Evolutionary conservation across 2,329 filamentous ascomycete species (phyloP), one percentile per base, ranked within the genome.

Genomic region (Keithomyces neogunnii): DNA sequence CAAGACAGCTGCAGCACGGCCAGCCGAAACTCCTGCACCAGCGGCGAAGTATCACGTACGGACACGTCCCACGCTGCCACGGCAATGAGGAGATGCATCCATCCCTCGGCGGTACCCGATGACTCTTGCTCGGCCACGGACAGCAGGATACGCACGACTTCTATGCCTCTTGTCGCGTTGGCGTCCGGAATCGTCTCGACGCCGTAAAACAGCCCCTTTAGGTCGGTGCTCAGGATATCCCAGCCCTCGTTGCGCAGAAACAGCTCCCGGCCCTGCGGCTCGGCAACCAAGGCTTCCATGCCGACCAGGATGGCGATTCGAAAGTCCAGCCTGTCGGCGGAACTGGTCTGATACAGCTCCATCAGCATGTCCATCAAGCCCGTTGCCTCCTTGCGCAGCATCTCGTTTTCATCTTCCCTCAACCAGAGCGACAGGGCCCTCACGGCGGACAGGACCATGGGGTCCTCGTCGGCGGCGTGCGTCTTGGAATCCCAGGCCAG

Each of bases 391-490:
- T 70, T 74, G 9, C 81, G 69, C 39, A 86, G 60, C 6, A 69
- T 65, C 11, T 81, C 76, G 40, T 81, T 81, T 40, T 86, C 83
- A 51, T 88, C 84, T 55, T 88, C 84, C 6, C 80, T 72, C n/a
- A 87, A 68, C 85, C 85, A 88, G 19, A 86, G 72, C 1, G 81
- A 75, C 32, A 87, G 60, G 0, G 78, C 69, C 44, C 80, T 69
- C 28, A 86, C 65, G 0, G 78, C 75, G 3, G 83, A 76, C 2
- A 84, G 71, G 2, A 84, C 70, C 6, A 87, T 69, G 1, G 79
- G 75, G 57, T 88, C 84, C 5, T 74, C 68, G 2, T 72, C 69
- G 3, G 69, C 69, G 32, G 70, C 67, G 54, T 73, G 68, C 8
- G 73, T 71, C 51, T 73, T 72, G 1, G 77, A 74, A 51, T 85